Conservation (phyloP, 306 rosid genomes). For the Prunus mira region DNA sequence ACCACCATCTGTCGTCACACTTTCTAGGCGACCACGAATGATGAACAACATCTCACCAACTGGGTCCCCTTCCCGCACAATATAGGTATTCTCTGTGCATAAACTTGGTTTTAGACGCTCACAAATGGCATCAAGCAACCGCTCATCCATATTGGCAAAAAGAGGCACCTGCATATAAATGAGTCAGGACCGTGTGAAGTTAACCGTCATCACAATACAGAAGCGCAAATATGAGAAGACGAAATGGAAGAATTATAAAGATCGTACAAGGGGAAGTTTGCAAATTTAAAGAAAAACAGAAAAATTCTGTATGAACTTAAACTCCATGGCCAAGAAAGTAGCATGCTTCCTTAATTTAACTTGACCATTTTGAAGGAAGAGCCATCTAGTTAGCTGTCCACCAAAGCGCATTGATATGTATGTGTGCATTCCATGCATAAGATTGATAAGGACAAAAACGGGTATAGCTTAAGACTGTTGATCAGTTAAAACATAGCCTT, state of each 20-base stretch:
- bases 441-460: too few relatives aligned
- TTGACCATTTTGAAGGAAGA: not conserved
- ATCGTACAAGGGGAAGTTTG: too few relatives aligned
- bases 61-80: constrained; percentile 90
- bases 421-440: not conserved
- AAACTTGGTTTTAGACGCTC: constrained; percentile 84
- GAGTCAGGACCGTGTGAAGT: not conserved
- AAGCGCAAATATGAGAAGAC: not conserved
- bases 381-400: not conserved
- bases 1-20: constrained; percentile 91
- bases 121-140: constrained; percentile 88
- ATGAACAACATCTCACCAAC: constrained; percentile 88
- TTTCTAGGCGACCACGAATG: constrained; percentile 83
- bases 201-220: not conserved
- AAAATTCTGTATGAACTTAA: too few relatives aligned
- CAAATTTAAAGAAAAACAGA: not conserved
- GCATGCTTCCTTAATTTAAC: not conserved
- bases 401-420: not conserved
- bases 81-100: constrained; percentile 59
- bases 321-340: not conserved
- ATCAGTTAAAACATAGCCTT: too few relatives aligned
- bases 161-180: constrained; percentile 64
- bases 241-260: too few relatives aligned
- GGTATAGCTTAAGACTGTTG: too few relatives aligned
- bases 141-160: constrained; percentile 87